Evolutionary conservation across 306 rosid species (phyloP).

Genomic region (Crataegus laevigata): DNA sequence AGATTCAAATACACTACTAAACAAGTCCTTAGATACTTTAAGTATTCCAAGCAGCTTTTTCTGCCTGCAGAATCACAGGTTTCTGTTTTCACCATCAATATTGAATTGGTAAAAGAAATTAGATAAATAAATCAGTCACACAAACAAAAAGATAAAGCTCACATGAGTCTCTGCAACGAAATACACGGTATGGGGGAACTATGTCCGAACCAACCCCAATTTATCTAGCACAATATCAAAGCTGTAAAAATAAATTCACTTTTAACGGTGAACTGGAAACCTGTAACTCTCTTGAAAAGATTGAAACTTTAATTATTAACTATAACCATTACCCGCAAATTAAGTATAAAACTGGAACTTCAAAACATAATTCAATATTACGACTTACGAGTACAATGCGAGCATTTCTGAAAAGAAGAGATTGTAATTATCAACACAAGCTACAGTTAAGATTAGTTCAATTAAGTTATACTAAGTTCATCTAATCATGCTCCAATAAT

Average conservation of each 20-base stretch:
- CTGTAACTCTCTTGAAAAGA: background rate
- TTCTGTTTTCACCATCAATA: background rate
- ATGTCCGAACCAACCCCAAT: slow-evolving; percentile 66
- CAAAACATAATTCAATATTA: background rate
- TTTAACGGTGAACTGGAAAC: background rate
- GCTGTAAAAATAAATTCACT: slow-evolving; percentile 40
- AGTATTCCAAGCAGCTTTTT: slow-evolving; percentile 70
- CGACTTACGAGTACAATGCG: too few species aligned
- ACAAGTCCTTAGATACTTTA: too few species aligned
- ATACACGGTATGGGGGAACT: slow-evolving; percentile 78
- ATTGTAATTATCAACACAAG: background rate
- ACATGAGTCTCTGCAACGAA: slow-evolving; percentile 93
- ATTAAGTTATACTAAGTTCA: background rate
- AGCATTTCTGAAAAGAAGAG: too few species aligned
- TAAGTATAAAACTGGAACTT: background rate
- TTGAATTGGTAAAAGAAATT: background rate
- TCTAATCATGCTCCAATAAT: background rate
- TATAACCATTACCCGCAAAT: background rate
- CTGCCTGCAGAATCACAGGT: slow-evolving; percentile 55
- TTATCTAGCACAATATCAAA: slow-evolving; percentile 73
- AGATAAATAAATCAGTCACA: background rate
- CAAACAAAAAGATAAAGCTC: slow-evolving; percentile 7
- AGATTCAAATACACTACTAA: too few species aligned
- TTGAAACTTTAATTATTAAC: background rate
- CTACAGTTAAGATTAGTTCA: background rate